Conservation (phyloP, 805 yeast species). For the Alloascoidea africana region DNA sequence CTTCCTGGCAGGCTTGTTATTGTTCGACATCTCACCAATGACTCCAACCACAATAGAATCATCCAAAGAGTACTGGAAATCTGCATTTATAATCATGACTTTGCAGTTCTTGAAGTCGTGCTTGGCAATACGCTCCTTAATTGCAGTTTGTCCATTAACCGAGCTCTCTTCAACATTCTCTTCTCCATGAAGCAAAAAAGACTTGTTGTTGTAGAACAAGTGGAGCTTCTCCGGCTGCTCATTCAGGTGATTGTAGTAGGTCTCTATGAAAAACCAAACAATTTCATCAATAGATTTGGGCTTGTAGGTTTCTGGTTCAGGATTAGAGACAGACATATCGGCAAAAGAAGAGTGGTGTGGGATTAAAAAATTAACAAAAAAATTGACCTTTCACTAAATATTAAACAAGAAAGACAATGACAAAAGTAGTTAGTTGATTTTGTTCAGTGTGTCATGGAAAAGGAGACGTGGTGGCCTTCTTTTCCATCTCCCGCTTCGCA, state of each 20-base stretch:
- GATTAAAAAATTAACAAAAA: no score
- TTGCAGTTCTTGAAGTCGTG: constrained; percentile 18
- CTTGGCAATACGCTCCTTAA: constrained; percentile 15
- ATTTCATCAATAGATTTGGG: constrained; percentile 8
- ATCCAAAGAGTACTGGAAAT: constrained; percentile 17
- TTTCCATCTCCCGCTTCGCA: no score
- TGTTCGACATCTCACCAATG: constrained; percentile 22
- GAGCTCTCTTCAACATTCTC: constrained; percentile 18
- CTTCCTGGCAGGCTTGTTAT: constrained; percentile 17
- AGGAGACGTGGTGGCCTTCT: no score
- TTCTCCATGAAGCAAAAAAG: constrained; percentile 20
- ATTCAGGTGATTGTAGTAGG: constrained; percentile 21
- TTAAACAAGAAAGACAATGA: no score
- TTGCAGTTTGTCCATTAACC: constrained; percentile 16
- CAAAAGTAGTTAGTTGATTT: no score
- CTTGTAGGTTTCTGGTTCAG: neutral
- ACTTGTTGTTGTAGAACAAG: constrained; percentile 19
- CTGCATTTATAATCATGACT: constrained; percentile 21
- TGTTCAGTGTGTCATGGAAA: no score
- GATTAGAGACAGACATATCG: neutral
- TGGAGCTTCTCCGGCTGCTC: constrained; percentile 16
- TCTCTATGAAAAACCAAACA: constrained; percentile 24
- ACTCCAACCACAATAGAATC: constrained; percentile 22
- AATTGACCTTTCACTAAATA: no score
- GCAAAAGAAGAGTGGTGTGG: no score